Base-by-base conservation (phyloP, 805 yeast species). In the Wickerhamiella slavikovae region DNA sequence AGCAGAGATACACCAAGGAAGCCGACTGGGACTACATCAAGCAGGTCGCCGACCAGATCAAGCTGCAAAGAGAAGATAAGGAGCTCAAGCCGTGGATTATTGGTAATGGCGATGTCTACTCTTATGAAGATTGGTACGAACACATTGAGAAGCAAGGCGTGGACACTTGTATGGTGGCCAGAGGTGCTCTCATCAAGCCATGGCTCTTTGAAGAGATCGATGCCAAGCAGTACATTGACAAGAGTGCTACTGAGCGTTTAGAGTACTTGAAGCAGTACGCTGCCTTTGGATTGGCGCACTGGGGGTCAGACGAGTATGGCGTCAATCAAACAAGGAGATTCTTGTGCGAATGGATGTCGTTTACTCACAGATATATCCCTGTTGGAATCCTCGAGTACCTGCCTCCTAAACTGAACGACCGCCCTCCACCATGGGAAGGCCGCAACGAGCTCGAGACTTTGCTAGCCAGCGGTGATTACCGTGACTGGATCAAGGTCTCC, bases 201-300 rank as follows among this genome's bases (percentile, higher is more conserved):
- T 89, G 99, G 99, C 78, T 89, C 29, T 89, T 85, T 42, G 95
- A 89, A 56, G 99, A 89, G 54, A 67, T 89, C 33, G 91, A 85
- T 34, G 61, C 85, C 5, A 69, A 71, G 43, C 96, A 89, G 52
- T 71, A 80, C 49, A 54, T 89, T 37, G 99, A 89, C 51, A 89
- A 85, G 55, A 60, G 79, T 2, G 72, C 93, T n/a, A 59, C 73
- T 14, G 95, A 89, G 54, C 67, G 99, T 51, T 64, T 89, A 33
- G 91, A 72, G 22, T 66, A 74, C 25, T 51, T 85, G 43, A 58
- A 60, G 38, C 64, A 62, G 29, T 89, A 71, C 48, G 69, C 92
- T 3, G 55, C 71, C 31, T 77, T 58, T 48, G 95, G 98, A 0
- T 60, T 89, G 40, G 80, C 80, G 41, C 96, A 89, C 52, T 89